Conservation (phyloP, 2,329 filamentous ascomycete genomes). For the Paraphoma chrysanthemicola region DNA sequence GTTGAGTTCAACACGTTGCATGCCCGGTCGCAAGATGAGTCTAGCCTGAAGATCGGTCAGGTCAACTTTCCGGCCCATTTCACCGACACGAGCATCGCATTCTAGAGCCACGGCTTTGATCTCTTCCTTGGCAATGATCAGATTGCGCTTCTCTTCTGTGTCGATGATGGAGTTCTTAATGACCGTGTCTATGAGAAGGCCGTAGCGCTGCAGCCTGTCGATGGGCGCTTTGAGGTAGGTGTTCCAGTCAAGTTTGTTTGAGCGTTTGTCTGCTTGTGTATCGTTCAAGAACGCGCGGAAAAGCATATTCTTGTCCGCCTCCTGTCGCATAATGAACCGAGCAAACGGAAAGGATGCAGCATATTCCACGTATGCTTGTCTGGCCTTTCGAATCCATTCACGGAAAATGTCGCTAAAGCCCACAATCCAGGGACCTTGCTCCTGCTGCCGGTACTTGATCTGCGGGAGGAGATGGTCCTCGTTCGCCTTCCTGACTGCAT, state of each 20-base stretch:
- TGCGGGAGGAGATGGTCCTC: slow-evolving; percentile 91
- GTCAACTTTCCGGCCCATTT: slow-evolving; percentile 89
- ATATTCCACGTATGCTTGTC: slow-evolving; percentile 87
- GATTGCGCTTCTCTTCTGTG: slow-evolving; percentile 86
- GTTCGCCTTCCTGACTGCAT: slow-evolving; percentile 87
- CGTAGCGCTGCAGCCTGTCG: slow-evolving; percentile 88
- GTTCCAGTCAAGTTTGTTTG: slow-evolving; percentile 87
- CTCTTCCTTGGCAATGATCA: slow-evolving; percentile 85
- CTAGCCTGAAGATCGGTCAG: slow-evolving; percentile 84
- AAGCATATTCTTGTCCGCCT: slow-evolving; percentile 81
- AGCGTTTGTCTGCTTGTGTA: slow-evolving; percentile 77
- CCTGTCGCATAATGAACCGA: slow-evolving; percentile 80
- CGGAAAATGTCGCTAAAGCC: slow-evolving; percentile 97
- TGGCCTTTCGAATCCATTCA: slow-evolving; percentile 97
- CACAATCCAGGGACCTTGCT: slow-evolving; percentile 92
- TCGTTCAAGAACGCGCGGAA: slow-evolving; percentile 88
- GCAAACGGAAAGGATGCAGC: slow-evolving; percentile 86
- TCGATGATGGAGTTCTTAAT: slow-evolving; percentile 83
- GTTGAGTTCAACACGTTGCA: slow-evolving; percentile 84
- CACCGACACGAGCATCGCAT: slow-evolving; percentile 89
- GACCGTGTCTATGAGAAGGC: slow-evolving; percentile 81
- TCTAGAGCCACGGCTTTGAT: slow-evolving; percentile 88
- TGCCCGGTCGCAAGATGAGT: slow-evolving; percentile 83
- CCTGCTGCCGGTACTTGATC: slow-evolving; percentile 94
- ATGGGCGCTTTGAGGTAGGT: slow-evolving; percentile 94